These are phyloP conservation scores for Apiotrichum laibachii DNA, from an alignment of 1,284 basidiomycete genomes.

Conservation along the genomic window DNA sequence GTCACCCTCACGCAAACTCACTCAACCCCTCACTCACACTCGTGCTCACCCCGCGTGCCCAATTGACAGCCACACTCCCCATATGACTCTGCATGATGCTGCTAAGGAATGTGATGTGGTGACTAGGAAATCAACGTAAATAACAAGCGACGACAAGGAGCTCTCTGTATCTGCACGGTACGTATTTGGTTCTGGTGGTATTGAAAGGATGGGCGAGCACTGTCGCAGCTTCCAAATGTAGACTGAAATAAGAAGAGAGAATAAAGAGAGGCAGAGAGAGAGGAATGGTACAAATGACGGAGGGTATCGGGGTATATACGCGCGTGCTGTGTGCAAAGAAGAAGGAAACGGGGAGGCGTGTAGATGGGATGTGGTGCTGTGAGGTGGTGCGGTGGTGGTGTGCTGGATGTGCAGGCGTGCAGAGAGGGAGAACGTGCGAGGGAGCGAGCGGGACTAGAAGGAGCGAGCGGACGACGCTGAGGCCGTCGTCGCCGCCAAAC, in stretches of 20 bases:
- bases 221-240: too few species aligned
- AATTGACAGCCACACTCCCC: neutral
- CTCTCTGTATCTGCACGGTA: neutral
- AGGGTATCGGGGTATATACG: slow-evolving; percentile 5
- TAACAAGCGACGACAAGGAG: slow-evolving; percentile 4
- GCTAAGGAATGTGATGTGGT: slow-evolving; percentile 3
- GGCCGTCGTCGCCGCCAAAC: too few species aligned
- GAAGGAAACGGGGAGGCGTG: neutral
- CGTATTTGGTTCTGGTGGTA: too few species aligned
- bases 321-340: neutral
- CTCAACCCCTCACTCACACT: too few species aligned
- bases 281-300: slow-evolving; percentile 6
- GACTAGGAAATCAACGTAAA: slow-evolving; percentile 2
- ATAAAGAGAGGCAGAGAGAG: neutral
- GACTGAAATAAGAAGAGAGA: neutral
- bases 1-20: too few species aligned
- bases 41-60: too few species aligned
- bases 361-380: neutral
- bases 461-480: too few species aligned
- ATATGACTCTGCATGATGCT: slow-evolving; percentile 1
- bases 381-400: slow-evolving; percentile 1
- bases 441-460: neutral
- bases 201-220: too few species aligned
- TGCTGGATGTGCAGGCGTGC: neutral
- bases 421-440: neutral